These are phyloP conservation scores for Chlorella sp. DNA, from an alignment of 139 green algal species.

Conservation along the genomic window DNA sequence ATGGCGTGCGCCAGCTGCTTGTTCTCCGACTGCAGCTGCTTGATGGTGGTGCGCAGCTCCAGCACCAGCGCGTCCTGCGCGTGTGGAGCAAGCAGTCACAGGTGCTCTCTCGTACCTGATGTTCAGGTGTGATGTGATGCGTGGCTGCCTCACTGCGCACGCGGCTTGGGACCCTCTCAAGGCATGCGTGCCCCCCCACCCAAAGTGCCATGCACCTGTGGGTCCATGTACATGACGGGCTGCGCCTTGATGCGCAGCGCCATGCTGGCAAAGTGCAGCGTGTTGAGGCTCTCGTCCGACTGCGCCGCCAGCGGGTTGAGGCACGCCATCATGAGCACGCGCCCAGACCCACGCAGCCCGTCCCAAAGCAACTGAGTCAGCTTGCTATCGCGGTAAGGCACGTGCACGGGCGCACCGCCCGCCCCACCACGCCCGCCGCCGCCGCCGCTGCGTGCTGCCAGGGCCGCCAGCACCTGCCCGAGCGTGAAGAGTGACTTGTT, in stretches of 20 bases:
- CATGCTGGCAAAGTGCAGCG: conserved; percentile 61
- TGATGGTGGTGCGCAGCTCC: conserved; percentile 54
- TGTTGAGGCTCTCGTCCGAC: conserved; percentile 57
- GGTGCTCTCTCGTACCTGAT: too few relatives aligned
- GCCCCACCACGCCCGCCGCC: background rate
- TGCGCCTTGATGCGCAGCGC: conserved; percentile 50
- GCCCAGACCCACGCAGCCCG: conserved; percentile 35
- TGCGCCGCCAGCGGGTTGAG: conserved; percentile 42
- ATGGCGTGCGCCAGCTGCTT: conserved; percentile 39
- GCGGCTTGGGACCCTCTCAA: too few relatives aligned
- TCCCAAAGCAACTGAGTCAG: conserved; percentile 64
- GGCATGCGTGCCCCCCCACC: too few relatives aligned
- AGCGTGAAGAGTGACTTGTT: conserved; percentile 64
- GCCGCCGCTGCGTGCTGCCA: conserved; percentile 11
- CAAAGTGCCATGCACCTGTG: conserved; percentile 28
- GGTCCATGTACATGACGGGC: conserved; percentile 48
- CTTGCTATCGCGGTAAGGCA: conserved; percentile 26
- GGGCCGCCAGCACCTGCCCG: conserved; percentile 47
- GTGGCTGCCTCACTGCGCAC: too few relatives aligned
- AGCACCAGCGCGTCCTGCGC: conserved; percentile 51
- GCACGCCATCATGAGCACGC: conserved; percentile 67
- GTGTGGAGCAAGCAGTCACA: background rate
- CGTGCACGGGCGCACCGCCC: background rate
- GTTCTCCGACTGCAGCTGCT: conserved; percentile 42
- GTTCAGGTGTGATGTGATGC: too few relatives aligned